These are phyloP conservation scores for Acanthochlamys bracteata DNA, from an alignment of 106 monocot genomes.

Conservation along the genomic window DNA sequence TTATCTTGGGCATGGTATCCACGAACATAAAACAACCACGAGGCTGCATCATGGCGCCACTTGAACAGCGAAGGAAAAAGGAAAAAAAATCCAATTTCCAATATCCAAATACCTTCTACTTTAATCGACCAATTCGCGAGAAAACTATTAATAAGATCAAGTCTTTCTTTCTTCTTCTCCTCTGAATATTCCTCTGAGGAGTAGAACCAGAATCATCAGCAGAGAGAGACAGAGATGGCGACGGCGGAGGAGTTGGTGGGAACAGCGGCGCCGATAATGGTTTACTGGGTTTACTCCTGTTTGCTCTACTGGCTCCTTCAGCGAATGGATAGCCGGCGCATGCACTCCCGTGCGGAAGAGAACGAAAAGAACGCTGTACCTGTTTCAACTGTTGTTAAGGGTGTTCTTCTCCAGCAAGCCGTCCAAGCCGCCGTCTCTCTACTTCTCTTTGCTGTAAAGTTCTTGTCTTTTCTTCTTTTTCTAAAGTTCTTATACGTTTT, in stretches of 20 bases:
- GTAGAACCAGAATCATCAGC: background rate
- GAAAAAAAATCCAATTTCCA: too few relatives aligned
- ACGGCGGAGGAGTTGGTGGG: background rate
- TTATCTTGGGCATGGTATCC: too few relatives aligned
- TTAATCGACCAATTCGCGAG: too few relatives aligned
- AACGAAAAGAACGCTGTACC: background rate
- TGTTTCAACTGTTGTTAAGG: background rate
- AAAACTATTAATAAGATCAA: too few relatives aligned
- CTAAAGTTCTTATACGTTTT: background rate
- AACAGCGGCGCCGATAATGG: background rate
- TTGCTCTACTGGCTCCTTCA: background rate
- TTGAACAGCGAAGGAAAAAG: too few relatives aligned
- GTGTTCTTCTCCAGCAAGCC: slow-evolving; percentile 5
- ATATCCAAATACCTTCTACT: too few relatives aligned
- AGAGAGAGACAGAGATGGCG: background rate
- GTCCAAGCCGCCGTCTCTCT: background rate
- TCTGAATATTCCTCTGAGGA: too few relatives aligned
- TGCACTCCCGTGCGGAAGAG: background rate
- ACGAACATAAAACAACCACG: too few relatives aligned
- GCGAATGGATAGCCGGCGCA: background rate
- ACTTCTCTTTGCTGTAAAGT: background rate
- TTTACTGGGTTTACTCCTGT: background rate
- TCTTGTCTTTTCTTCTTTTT: background rate
- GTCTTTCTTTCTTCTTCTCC: too few relatives aligned
- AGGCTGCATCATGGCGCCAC: too few relatives aligned